Evolutionary conservation across 2,329 filamentous ascomycete species (phyloP), one percentile per base, ranked within the genome.

Genomic region (Diaporthe amygdali): DNA sequence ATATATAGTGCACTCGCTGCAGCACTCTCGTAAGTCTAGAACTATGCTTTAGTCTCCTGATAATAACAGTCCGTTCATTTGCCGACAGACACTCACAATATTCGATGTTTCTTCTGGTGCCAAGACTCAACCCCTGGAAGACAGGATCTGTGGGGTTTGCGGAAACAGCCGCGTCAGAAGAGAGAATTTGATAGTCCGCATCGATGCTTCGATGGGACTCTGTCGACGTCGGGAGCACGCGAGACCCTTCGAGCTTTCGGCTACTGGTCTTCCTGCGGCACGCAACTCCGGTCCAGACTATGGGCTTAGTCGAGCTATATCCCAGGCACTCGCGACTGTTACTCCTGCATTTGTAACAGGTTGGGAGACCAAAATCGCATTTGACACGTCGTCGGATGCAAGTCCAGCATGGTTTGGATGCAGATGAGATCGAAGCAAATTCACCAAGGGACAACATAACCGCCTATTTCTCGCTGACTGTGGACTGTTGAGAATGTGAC

Each of bases 331-430:
- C 70, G 27, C 67, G 67, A 8, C 52, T 30, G 4, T 68, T 44
- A 17, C 63, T 70, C 32, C 46, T 49, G 56, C 72, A 73, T 54
- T 73, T 73, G 46, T 59, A 41, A 51, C 72, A 73, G 41, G 66
- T 66, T 12, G 72, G 72, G 25, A 72, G 61, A 12, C 70, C 41
- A 20, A 61, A 47, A 52, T 73, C 72, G 44, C 72, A 73, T 17
- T 68, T 66, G 52, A 73, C 64, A 9, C 72, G 70, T 39, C 72
- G 59, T 25, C 71, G 70, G 15, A 63, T 59, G 67, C 72, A 73
- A 14, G 72, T 73, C 72, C 72, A 73, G 41, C 72, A 73, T 25
- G 61, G 55, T 30, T 59, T 59, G 37, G 55, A 25, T 44, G 55
- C 37, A 30, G 37, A 41, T 7, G 37, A 30, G 22, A 30, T 30